Base-by-base conservation (phyloP, 1,284 basidiomycete genomes). In the Puccinia polysora region DNA sequence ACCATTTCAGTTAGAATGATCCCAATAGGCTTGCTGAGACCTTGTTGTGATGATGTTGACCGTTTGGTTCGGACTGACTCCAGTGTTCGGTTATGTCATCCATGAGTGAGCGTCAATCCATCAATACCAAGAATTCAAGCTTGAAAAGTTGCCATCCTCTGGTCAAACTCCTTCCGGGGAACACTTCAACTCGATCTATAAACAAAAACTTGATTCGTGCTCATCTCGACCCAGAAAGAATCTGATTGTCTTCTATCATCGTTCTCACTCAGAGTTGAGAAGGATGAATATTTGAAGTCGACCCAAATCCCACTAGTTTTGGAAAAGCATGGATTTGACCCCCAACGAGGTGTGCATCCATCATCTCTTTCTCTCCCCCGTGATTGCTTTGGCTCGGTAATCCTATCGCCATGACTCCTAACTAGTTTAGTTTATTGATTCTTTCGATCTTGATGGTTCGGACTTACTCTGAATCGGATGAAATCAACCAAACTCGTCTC, bases 91-190 rank as follows among this genome's bases (percentile, higher is more conserved):
- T 18, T 62, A 71, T 18, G 68, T 71, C 34, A 47, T 71, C 15
- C 68, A 71, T 50, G 68, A 71, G 68, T 71, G 34, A 53, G 68
- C 38, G n/a, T n/a, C n/a, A n/a, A n/a, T n/a, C n/a, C n/a, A n/a
- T n/a, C n/a, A n/a, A n/a, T n/a, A n/a, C n/a, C n/a, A n/a, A n/a
- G n/a, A n/a, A n/a, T n/a, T n/a, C n/a, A n/a, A n/a, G n/a, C n/a
- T n/a, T n/a, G n/a, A n/a, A n/a, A n/a, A n/a, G n/a, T n/a, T n/a
- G n/a, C n/a, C n/a, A n/a, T n/a, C n/a, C 30, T 36, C n/a, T 4
- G 3, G 15, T 4, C 15, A 30, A 30, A 28, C 52, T 23, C n/a
- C n/a, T n/a, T n/a, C n/a, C n/a, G n/a, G n/a, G n/a, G n/a, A n/a
- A n/a, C n/a, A n/a, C n/a, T n/a, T n/a, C n/a, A n/a, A n/a, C n/a